Evolutionary conservation across 139 green algal genomes (phyloP).

Genomic region (Deuterostichococcus epilithicus): DNA sequence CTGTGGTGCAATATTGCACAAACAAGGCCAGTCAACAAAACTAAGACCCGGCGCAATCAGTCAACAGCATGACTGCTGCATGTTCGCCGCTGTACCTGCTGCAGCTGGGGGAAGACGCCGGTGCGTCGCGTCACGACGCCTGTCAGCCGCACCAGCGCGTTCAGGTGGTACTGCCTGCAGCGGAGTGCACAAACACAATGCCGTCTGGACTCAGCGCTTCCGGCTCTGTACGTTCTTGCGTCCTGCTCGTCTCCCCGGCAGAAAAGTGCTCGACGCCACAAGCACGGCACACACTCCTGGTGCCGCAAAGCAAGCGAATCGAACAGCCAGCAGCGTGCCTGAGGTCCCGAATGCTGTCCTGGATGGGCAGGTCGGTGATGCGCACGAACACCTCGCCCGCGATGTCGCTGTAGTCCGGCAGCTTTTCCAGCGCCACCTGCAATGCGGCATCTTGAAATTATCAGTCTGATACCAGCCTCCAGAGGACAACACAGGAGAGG

Average conservation of each 20-base stretch:
- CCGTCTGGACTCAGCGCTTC: constrained; percentile 18
- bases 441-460: neutral
- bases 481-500: no score
- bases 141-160: constrained; percentile 76
- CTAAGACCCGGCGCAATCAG: no score
- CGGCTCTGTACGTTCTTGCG: neutral
- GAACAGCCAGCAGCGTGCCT: constrained; percentile 34
- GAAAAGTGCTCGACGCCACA: neutral
- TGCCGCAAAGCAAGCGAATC: neutral
- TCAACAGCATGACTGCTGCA: neutral
- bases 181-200: no score
- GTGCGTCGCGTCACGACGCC: constrained; percentile 95
- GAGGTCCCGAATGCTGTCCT: constrained; percentile 91
- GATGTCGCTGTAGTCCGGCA: constrained; percentile 36
- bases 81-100: neutral
- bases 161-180: constrained; percentile 76
- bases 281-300: neutral
- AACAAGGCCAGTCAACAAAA: no score
- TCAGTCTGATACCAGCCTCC: neutral
- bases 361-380: constrained; percentile 77
- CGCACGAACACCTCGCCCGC: constrained; percentile 78
- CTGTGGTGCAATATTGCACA: no score
- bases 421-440: constrained; percentile 54
- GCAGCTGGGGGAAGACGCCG: constrained; percentile 96
- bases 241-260: neutral